phyloP scores from a whole-genome alignment of 2,329 filamentous ascomycete genomes.

The Aspergillus sp. region DNA sequence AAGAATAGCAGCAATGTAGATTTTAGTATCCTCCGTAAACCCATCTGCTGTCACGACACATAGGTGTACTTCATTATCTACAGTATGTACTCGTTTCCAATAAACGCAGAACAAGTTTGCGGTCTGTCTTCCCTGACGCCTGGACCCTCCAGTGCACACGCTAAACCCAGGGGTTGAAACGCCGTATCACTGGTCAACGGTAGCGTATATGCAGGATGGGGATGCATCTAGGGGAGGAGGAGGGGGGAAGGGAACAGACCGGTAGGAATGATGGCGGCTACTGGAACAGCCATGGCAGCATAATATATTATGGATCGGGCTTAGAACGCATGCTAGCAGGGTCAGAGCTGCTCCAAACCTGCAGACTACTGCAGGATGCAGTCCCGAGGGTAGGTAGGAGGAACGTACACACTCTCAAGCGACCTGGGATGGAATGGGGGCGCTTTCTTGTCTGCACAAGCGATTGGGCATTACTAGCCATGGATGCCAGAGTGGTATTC shows the following conservation, averaged over 20 bases:
- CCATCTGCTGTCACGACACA: background rate
- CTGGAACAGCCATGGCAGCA: slow-evolving; percentile 13
- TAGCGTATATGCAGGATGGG: slow-evolving; percentile 3
- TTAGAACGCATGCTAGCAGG: slow-evolving; percentile 1
- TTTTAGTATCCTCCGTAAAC: background rate
- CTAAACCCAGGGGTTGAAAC: slow-evolving; percentile 3
- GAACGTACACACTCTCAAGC: background rate
- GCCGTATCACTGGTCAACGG: background rate
- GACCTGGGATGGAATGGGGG: background rate
- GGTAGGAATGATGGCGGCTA: slow-evolving; percentile 11
- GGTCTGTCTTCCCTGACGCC: background rate
- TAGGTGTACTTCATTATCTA: background rate
- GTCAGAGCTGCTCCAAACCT: slow-evolving; percentile 5
- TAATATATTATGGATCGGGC: background rate
- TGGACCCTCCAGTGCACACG: background rate
- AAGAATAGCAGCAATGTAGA: background rate
- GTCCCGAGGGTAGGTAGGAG: background rate
- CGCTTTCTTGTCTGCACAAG: slow-evolving; percentile 1
- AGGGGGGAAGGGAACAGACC: background rate
- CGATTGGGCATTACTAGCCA: slow-evolving; percentile 9
- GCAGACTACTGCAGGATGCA: slow-evolving; percentile 9
- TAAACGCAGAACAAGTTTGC: background rate
- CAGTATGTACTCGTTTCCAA: background rate
- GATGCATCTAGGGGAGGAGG: slow-evolving; percentile 3
- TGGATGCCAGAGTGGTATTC: slow-evolving; percentile 8